Conservation (phyloP, 495 filamentous ascomycete genomes). For the Tuber brumale region DNA sequence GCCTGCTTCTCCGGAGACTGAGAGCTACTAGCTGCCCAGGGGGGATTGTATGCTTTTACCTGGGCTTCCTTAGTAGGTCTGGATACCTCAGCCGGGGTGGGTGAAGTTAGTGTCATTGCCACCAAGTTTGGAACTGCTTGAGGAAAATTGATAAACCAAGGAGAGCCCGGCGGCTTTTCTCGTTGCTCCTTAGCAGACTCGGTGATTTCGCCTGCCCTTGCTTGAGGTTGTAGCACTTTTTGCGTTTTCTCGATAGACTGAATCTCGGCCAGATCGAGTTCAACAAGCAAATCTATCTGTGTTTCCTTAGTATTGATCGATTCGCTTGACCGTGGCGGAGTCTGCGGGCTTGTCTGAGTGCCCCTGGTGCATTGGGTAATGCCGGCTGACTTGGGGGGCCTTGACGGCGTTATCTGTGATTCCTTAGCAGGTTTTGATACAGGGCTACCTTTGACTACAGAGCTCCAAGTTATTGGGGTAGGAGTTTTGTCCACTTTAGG, state of each 20-base stretch:
- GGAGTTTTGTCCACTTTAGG: neutral
- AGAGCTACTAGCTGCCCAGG: neutral
- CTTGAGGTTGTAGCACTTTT: neutral
- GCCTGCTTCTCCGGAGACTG: neutral
- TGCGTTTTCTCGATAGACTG: neutral
- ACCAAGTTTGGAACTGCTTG: neutral
- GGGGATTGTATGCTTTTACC: neutral
- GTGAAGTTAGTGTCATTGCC: neutral
- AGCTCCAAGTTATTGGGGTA: neutral
- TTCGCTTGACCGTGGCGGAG: neutral
- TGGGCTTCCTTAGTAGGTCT: neutral
- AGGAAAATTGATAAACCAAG: neutral
- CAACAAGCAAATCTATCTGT: neutral
- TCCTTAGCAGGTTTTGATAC: conserved; percentile 3
- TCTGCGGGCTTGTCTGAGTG: neutral
- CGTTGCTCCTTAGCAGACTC: neutral
- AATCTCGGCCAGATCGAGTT: neutral
- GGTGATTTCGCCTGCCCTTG: neutral
- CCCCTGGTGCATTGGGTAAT: neutral
- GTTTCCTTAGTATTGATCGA: neutral
- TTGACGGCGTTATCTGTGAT: conserved; percentile 3
- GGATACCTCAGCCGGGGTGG: neutral
- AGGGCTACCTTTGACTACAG: conserved; percentile 1
- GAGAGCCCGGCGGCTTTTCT: neutral
- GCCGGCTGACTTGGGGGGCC: neutral